Base-by-base conservation (phyloP, 2,329 filamentous ascomycete species). In the Cladosporium oxysporum region DNA sequence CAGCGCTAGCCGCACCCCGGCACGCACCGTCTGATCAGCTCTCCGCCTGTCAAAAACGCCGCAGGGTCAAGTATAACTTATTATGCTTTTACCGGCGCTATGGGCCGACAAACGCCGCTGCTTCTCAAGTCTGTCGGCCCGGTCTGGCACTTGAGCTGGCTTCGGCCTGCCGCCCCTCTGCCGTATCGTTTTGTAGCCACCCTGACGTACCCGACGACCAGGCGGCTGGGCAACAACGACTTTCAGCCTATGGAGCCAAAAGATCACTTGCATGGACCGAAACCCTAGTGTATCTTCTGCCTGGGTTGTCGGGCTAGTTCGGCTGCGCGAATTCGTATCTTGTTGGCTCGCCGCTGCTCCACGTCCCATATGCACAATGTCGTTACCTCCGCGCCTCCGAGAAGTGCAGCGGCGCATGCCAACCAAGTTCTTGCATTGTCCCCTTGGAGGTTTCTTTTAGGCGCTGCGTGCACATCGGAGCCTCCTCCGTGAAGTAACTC, bases 191-290 rank as follows among this genome's bases (percentile, higher is more conserved):
- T 29, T 31, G 41, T 26, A 16, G n/a, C n/a, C 28, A 33, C 31
- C 21, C 28, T 41, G 41, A 41, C 58, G 58, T 23, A 41, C 41
- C 58, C 58, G 37, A 49, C 26, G 29, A 62, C 59, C 59, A 62
- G 59, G 44, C 59, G 44, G 18, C 59, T 62, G 59, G 59, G 59
- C 59, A 52, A 52, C 16, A 52, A 23, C 28, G 28, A 47, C 21
- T 26, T 16, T 33, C 50, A 57, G 61, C 35, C 61, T 55, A 62
- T 55, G 44, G 49, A 62, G 31, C 44, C 41, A 26, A 49, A 50
- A 49, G n/a, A 61, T 41, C 44, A 52, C 59, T 62, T 62, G 59
- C 59, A 62, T 52, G 33, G 14, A 62, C 52, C 59, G 47, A 41
- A 52, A 31, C 50, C 50, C 5, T 28, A 28, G 47, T 49, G 31